phyloP scores from a whole-genome alignment of 306 rosid genomes.

The Vigna angularis region DNA sequence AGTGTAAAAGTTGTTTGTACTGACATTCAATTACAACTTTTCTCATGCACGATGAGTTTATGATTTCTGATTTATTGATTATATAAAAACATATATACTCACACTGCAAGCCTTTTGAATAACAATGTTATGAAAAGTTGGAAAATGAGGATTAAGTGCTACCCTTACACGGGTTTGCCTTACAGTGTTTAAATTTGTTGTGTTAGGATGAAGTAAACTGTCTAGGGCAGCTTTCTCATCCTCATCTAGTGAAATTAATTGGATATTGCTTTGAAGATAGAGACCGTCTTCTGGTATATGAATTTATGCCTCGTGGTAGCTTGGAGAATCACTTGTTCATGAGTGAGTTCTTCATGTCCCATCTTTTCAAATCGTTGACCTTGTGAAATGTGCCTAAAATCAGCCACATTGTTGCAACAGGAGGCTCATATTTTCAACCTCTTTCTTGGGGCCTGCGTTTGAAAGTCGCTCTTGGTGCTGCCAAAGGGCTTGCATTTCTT shows the following conservation, averaged over 20 bases:
- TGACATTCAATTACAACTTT: too few relatives aligned
- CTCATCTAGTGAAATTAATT: slow-evolving; percentile 67
- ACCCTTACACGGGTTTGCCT: slow-evolving; percentile 6
- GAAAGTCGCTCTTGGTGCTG: slow-evolving; percentile 78
- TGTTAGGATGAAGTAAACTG: slow-evolving; percentile 63
- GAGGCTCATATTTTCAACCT: slow-evolving; percentile 77
- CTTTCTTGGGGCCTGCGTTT: slow-evolving; percentile 75
- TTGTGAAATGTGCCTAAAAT: slow-evolving; percentile 36
- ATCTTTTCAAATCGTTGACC: slow-evolving; percentile 26
- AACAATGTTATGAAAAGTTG: background rate
- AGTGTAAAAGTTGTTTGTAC: background rate
- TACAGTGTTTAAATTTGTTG: background rate
- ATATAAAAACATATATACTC: background rate
- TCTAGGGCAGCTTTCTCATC: slow-evolving; percentile 69
- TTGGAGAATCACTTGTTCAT: slow-evolving; percentile 78
- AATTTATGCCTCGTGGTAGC: slow-evolving; percentile 79
- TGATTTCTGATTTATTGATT: background rate
- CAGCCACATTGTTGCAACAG: slow-evolving; percentile 46
- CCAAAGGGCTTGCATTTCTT: slow-evolving; percentile 78
- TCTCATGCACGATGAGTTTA: too few relatives aligned
- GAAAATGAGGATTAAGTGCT: slow-evolving; percentile 8
- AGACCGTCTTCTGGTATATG: slow-evolving; percentile 64
- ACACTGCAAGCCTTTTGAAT: background rate
- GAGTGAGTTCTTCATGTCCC: slow-evolving; percentile 54
- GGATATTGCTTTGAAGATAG: slow-evolving; percentile 73